Conservation (phyloP, 768 basidiomycete genomes). For the Trametes cubensis region DNA sequence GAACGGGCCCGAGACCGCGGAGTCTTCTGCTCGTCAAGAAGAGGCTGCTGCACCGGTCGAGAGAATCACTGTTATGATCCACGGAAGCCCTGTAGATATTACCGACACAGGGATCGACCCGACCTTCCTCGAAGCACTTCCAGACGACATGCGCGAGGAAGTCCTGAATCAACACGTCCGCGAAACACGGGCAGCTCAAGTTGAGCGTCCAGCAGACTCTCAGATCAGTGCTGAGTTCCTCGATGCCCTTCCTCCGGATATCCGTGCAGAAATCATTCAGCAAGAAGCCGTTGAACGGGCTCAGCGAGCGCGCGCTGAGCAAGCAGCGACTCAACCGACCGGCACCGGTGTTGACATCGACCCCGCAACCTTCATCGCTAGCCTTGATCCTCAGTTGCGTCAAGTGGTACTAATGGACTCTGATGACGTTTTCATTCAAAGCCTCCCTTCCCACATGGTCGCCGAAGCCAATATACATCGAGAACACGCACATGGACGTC, state of each 20-base stretch:
- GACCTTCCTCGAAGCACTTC: slow-evolving; percentile 94
- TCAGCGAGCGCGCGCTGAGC: slow-evolving; percentile 47
- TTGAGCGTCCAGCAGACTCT: slow-evolving; percentile 77
- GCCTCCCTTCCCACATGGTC: slow-evolving; percentile 81
- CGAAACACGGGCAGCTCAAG: slow-evolving; percentile 79
- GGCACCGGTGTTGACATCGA: slow-evolving; percentile 74
- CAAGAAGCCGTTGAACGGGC: slow-evolving; percentile 88
- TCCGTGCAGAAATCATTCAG: slow-evolving; percentile 95
- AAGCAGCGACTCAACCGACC: slow-evolving; percentile 39
- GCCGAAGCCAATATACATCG: slow-evolving; percentile 79
- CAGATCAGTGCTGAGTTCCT: slow-evolving; percentile 95
- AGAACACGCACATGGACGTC: slow-evolving; percentile 41
- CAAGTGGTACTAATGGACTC: slow-evolving; percentile 90
- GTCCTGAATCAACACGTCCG: slow-evolving; percentile 96
- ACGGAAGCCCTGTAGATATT: slow-evolving; percentile 93
- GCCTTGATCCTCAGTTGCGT: slow-evolving; percentile 85
- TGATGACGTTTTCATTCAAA: slow-evolving; percentile 81
- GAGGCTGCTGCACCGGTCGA: slow-evolving; percentile 38
- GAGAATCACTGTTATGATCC: slow-evolving; percentile 87
- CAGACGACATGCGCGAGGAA: slow-evolving; percentile 98
- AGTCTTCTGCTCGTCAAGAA: slow-evolving; percentile 29
- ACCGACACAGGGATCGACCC: slow-evolving; percentile 99
- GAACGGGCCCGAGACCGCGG: slow-evolving; percentile 25
- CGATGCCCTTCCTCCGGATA: slow-evolving; percentile 93
- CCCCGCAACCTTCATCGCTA: slow-evolving; percentile 89